Evolutionary conservation across 2,329 filamentous ascomycete genomes (phyloP), one percentile per base, ranked within the genome.

Genomic region (Neoscytalidium dimidiatum): DNA sequence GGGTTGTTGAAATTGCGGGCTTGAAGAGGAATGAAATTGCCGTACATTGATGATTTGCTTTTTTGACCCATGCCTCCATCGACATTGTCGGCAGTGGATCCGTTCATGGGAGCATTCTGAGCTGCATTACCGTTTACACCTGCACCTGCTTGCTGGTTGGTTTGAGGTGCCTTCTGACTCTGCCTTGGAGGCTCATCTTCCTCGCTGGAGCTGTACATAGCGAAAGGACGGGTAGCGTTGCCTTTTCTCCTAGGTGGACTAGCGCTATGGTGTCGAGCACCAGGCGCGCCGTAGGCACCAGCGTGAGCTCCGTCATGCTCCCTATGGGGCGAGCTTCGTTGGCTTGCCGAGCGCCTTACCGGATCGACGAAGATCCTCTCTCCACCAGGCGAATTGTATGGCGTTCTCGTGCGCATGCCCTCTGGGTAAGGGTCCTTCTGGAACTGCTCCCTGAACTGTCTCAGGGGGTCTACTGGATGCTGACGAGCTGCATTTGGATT

Each of bases 301-400:
- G 70, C 71, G 8, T 66, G 57, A 9, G 70, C 44, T 58, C 67
- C 67, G 13, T 69, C 56, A 14, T 26, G 56, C 8, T 31, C 56
- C n/a, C 56, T 43, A 9, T 66, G 75, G 7, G 82, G 80, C 2
- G 83, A 80, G 68, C 83, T 81, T 41, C 84, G 81, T 64, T 82
- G 81, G 69, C 83, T 88, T 13, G 82, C 76, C 62, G 85, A 85
- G 49, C 84, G 81, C 49, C 80, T 79, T 8, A 87, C 78, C 66
- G 78, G 82, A 43, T 81, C 81, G 69, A 87, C 80, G 64, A 84
- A 84, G 0, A 83, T 88, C 68, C 81, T 85, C 71, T 89, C 86
- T 33, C 86, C 86, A 31, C 79, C 74, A 3, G 79, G 80, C 14
- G 83, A 72, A 28, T 69, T 81, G 72, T 89, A 89, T 48, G 81